These are phyloP conservation scores for Rhamnella rubrinervis DNA, from an alignment of 331 rosid genomes.

Conservation along the genomic window DNA sequence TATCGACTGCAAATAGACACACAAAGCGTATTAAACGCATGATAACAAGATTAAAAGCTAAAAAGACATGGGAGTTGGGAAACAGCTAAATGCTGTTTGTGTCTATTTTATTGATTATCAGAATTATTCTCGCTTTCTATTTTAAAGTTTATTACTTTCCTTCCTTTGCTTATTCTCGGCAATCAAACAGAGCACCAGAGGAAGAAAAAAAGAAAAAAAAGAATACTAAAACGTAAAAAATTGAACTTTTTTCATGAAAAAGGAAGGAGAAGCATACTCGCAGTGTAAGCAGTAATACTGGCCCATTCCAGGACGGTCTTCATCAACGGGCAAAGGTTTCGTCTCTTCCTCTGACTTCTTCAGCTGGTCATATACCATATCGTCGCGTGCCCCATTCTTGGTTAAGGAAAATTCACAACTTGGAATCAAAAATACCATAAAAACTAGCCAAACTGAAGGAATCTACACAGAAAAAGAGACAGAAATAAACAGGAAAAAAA, in stretches of 20 bases:
- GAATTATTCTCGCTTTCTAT: background rate
- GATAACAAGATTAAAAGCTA: background rate
- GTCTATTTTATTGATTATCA: background rate
- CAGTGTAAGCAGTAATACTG: slow-evolving; percentile 83
- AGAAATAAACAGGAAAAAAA: background rate
- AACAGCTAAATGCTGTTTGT: background rate
- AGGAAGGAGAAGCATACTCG: slow-evolving; percentile 52
- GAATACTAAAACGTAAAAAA: background rate
- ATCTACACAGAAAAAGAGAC: background rate
- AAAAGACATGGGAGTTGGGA: background rate
- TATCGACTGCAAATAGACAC: slow-evolving; percentile 65
- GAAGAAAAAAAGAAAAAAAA: background rate
- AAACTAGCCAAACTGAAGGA: background rate
- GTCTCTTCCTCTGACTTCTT: slow-evolving; percentile 49
- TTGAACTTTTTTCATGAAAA: background rate
- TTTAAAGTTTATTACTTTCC: background rate
- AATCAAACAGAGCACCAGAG: background rate
- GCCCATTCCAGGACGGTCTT: slow-evolving; percentile 94
- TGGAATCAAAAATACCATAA: background rate
- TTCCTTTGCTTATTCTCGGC: background rate
- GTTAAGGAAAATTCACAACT: slow-evolving; percentile 35
- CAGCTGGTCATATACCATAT: slow-evolving; percentile 66
- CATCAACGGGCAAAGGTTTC: slow-evolving; percentile 64
- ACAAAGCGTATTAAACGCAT: background rate
- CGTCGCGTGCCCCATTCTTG: slow-evolving; percentile 56